A percentile compares a stretch with the other conserved stretches of the same genome.
Evolutionary conservation across 192 early-diverging fungal genomes (phyloP).

Genomic region (Podila epigama): DNA sequence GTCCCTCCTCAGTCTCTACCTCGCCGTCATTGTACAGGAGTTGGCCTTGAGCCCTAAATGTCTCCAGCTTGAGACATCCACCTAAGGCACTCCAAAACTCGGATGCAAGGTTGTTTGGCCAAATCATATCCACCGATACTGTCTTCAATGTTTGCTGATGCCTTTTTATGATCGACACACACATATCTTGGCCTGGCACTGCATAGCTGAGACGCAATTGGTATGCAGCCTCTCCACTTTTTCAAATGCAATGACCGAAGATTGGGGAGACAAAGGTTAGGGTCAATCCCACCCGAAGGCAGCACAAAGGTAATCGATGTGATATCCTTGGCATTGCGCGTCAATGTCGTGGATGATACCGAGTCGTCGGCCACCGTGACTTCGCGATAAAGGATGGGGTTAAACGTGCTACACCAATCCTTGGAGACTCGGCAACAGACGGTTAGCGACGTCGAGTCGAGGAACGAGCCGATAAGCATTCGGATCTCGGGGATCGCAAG

Average conservation of each 20-base stretch:
- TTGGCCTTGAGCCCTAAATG: not conserved
- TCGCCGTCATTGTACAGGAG: not conserved
- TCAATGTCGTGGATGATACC: not conserved
- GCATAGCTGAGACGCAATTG: not conserved
- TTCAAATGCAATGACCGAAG: not conserved
- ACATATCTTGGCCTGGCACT: not conserved
- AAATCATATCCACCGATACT: not conserved
- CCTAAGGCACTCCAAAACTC: not conserved
- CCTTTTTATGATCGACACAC: not conserved
- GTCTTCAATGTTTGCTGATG: not conserved
- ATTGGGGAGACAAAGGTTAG: not conserved
- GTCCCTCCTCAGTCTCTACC: not conserved
- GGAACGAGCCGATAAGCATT: not conserved
- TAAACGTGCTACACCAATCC: not conserved
- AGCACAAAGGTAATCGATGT: not conserved
- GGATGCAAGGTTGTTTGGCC: not conserved
- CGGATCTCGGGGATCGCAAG: not conserved
- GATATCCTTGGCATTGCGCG: not conserved
- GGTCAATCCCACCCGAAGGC: not conserved
- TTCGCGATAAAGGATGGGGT: not conserved
- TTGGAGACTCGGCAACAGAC: not conserved
- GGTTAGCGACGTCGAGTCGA: not conserved
- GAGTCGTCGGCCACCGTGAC: not conserved
- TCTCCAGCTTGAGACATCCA: not conserved
- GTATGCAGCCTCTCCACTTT: not conserved